Evolutionary conservation across 1,284 basidiomycete species (phyloP), one percentile per base, ranked within the genome.

Genomic region (Heterobasidion annosum): DNA sequence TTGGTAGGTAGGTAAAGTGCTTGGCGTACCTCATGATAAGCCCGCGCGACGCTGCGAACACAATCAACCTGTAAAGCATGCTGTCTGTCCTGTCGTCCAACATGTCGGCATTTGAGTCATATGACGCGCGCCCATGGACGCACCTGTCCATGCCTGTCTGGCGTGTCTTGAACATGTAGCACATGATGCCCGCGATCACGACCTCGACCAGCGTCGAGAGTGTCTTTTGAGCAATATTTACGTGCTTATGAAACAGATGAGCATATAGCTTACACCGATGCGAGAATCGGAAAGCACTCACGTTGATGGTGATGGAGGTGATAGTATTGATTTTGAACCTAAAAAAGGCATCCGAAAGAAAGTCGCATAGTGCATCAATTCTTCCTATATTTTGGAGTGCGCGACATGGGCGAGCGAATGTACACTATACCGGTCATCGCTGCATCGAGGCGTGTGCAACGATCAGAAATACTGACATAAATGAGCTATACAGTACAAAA

Each of bases 191-290:
- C 8, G 43, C 51, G n/a, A 52, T 46, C 12, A 52, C 8, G 37
- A 52, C 34, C 43, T 52, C 51, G 25, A 52, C 6, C 16, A 52
- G 25, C 43, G 51, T 52, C 9, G 51, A 45, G 13, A 52, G 5
- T 35, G 51, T 47, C 37, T 52, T 52, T 33, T 52, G 51, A 5
- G 15, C 40, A 16, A 52, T 52, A 19, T 45, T 52, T 8, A 52
- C 32, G 8, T 34, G 3, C 37, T 40, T 10, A 8, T 40, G n/a
- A 10, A n/a, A n/a, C 37, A n/a, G 10, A 12, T 12, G 37, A 7
- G 37, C n/a, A 12, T 10, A 10, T 10, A 40, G n/a, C 12, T 40
- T n/a, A 10, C 37, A 40, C 12, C 25, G 4, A 25, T 12, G n/a
- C 10, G 4, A 40, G 37, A 40, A n/a, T 12, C 12, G 0, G 6